phyloP scores from a whole-genome alignment of 352 stramenopile genomes.

The Globisporangium yorkense region DNA sequence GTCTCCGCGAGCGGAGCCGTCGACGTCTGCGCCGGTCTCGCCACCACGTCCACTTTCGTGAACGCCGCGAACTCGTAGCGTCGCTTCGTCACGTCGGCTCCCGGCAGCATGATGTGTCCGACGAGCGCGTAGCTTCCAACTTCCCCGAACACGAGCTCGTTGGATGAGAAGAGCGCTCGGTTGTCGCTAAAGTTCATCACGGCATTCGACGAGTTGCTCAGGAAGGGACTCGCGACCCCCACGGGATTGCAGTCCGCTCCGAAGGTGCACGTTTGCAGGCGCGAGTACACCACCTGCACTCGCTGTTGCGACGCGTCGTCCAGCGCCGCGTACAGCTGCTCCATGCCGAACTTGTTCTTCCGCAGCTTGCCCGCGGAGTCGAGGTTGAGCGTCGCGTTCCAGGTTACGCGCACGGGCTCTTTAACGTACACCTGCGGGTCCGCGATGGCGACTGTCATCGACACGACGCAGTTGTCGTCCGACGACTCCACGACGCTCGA shows the following conservation, averaged over 20 bases:
- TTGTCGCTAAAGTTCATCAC: constrained; percentile 50
- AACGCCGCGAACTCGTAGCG: constrained; percentile 70
- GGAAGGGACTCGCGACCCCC: constrained; percentile 27
- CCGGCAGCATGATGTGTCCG: constrained; percentile 59
- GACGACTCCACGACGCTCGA: constrained; percentile 32
- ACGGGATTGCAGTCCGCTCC: constrained; percentile 54
- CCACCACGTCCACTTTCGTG: constrained; percentile 33
- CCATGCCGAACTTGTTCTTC: constrained; percentile 42
- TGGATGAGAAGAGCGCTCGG: constrained; percentile 41
- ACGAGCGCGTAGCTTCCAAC: constrained; percentile 48
- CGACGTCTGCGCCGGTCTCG: constrained; percentile 18
- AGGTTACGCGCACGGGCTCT: constrained; percentile 54
- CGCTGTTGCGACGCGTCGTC: constrained; percentile 50
- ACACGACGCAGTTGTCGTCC: constrained; percentile 43
- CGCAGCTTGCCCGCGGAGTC: constrained; percentile 23
- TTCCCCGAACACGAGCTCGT: constrained; percentile 42
- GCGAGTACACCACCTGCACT: constrained; percentile 51
- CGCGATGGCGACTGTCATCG: constrained; percentile 37
- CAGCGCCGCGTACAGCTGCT: constrained; percentile 30
- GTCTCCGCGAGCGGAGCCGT: constrained; percentile 18
- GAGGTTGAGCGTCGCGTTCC: constrained; percentile 53
- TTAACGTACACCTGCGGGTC: constrained; percentile 41
- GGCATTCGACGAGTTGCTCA: constrained; percentile 42
- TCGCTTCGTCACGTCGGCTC: constrained; percentile 25
- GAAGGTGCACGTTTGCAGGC: constrained; percentile 39